Percentiles rank a stretch among this genome's conserved stretches.
Evolutionary conservation across 345 rosid genomes (phyloP).

Genomic region (Lepidium didymum): DNA sequence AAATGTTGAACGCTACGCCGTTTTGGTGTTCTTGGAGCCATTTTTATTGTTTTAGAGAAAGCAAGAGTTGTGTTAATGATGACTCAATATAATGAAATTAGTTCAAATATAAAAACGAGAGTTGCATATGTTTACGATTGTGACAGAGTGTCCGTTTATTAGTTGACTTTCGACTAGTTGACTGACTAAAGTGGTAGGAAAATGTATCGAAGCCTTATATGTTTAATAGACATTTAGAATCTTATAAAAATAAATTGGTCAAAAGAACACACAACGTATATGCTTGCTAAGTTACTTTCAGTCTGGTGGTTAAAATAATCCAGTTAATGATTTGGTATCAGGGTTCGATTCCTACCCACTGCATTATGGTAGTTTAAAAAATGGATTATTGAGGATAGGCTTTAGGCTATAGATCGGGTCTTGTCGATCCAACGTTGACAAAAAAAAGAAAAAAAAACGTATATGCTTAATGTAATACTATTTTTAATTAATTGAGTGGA

Average conservation of each 20-base stretch:
- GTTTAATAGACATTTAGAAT: background rate
- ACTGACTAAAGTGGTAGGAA: constrained; percentile 5
- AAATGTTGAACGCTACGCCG: constrained; percentile 26
- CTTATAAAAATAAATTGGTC: background rate
- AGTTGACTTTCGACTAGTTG: constrained; percentile 25
- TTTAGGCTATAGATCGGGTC: too few species aligned
- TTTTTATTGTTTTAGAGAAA: background rate
- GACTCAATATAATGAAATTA: background rate
- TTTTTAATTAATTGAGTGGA: background rate
- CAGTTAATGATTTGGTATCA: too few species aligned
- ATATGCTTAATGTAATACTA: too few species aligned
- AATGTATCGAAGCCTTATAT: background rate
- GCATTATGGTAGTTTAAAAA: too few species aligned
- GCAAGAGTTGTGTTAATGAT: background rate
- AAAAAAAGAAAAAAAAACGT: too few species aligned
- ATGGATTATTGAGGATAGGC: too few species aligned
- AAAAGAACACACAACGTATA: background rate
- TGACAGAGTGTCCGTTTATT: constrained; percentile 8
- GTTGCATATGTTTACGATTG: constrained; percentile 15
- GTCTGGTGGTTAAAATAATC: too few species aligned
- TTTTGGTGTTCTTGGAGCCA: constrained; percentile 23
- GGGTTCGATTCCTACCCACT: too few species aligned
- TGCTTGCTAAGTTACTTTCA: too few species aligned
- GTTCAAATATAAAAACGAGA: constrained; percentile 1
- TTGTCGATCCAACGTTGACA: too few species aligned